Evolutionary conservation across 202 grass and related monocot genomes (phyloP).

Genomic region (Cymbopogon flexuosus): DNA sequence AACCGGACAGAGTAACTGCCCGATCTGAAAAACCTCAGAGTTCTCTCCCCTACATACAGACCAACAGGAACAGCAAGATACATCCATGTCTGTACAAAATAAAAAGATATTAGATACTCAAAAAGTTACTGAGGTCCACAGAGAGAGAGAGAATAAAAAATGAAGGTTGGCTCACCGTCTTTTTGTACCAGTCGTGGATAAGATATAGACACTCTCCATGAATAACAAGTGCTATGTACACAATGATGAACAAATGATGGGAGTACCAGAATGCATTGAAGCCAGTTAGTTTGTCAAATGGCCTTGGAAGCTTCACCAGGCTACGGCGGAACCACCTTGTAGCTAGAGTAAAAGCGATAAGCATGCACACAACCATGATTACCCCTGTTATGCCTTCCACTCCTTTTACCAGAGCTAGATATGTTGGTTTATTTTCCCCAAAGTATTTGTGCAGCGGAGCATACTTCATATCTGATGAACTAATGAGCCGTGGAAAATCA

Average conservation of each 20-base stretch:
- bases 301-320: slow-evolving; percentile 83
- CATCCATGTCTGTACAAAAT: slow-evolving; percentile 82
- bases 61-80: slow-evolving; percentile 79
- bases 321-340: slow-evolving; percentile 92
- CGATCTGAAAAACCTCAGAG: slow-evolving; percentile 71
- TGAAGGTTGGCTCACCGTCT: slow-evolving; percentile 54
- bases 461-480: slow-evolving; percentile 47
- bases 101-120: slow-evolving; percentile 25
- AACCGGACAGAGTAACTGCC: slow-evolving; percentile 78
- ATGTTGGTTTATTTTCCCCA: slow-evolving; percentile 56
- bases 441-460: slow-evolving; percentile 48
- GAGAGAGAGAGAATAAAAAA: background rate
- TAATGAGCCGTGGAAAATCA: slow-evolving; percentile 86
- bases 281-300: slow-evolving; percentile 85
- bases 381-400: slow-evolving; percentile 79
- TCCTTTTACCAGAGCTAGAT: slow-evolving; percentile 50
- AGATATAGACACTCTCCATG: slow-evolving; percentile 84
- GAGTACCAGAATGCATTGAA: slow-evolving; percentile 99
- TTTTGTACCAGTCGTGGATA: slow-evolving; percentile 69
- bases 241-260: slow-evolving; percentile 82
- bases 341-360: slow-evolving; percentile 86
- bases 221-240: slow-evolving; percentile 81
- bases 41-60: slow-evolving; percentile 78
- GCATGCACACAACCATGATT: slow-evolving; percentile 86
- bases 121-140: slow-evolving; percentile 8